Evolutionary conservation across 2,329 filamentous ascomycete species (phyloP).

Genomic region (Fusarium nematophilum): DNA sequence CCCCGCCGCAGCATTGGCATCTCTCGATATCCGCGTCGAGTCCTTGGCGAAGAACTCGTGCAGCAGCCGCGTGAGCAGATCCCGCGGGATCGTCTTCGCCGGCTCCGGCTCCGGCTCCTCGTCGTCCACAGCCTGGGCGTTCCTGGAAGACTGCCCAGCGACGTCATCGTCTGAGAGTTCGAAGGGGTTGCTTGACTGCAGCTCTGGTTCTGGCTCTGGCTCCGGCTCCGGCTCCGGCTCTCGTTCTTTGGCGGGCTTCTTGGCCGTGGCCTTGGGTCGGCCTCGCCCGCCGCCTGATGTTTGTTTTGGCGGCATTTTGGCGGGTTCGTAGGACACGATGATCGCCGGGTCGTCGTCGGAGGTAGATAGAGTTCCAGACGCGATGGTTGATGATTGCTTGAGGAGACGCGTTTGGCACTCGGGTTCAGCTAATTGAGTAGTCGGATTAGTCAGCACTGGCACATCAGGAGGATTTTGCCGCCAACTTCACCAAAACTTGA

Average conservation of each 20-base stretch:
- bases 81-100: slow-evolving; percentile 71
- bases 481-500: no score
- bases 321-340: not conserved
- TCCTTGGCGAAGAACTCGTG: slow-evolving; percentile 82
- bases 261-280: slow-evolving; percentile 46
- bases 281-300: slow-evolving; percentile 51
- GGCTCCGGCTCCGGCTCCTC: slow-evolving; percentile 52
- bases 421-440: not conserved
- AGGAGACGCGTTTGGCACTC: not conserved
- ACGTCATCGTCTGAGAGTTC: slow-evolving; percentile 49
- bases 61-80: slow-evolving; percentile 80
- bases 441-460: slow-evolving; percentile 26
- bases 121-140: slow-evolving; percentile 39
- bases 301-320: slow-evolving; percentile 57
- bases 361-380: not conserved
- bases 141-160: slow-evolving; percentile 30
- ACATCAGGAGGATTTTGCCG: no score
- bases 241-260: slow-evolving; percentile 35
- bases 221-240: slow-evolving; percentile 40
- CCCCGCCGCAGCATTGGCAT: slow-evolving; percentile 80
- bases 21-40: slow-evolving; percentile 77
- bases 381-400: not conserved
- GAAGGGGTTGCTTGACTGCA: slow-evolving; percentile 50
- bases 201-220: slow-evolving; percentile 36
- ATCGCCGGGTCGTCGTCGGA: not conserved